phyloP scores from a whole-genome alignment of 2,329 filamentous ascomycete species.

The Aspergillus ochraceoroseus region DNA sequence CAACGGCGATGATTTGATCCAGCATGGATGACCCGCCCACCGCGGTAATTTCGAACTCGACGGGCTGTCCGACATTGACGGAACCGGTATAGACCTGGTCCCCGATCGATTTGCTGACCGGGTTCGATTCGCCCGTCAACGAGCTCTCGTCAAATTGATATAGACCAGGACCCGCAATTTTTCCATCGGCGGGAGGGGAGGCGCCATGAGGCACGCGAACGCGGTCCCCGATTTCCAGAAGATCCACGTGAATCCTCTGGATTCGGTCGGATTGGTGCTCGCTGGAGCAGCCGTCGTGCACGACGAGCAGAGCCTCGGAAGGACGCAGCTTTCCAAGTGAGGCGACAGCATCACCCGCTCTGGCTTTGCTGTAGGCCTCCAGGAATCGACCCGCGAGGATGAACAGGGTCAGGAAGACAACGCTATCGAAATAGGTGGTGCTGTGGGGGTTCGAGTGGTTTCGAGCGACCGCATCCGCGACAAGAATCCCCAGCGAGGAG shows the following conservation, averaged over 20 bases:
- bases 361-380: constrained; percentile 88
- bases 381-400: constrained; percentile 58
- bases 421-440: constrained; percentile 80
- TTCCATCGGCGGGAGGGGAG: constrained; percentile 79
- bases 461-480: constrained; percentile 49
- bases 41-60: constrained; percentile 42
- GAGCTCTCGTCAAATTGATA: constrained; percentile 83
- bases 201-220: constrained; percentile 73
- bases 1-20: constrained; percentile 47
- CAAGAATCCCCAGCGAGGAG: constrained; percentile 72
- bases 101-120: constrained; percentile 40
- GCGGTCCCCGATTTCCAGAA: constrained; percentile 68
- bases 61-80: constrained; percentile 46
- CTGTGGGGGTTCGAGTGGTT: constrained; percentile 47
- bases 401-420: constrained; percentile 87
- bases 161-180: constrained; percentile 52
- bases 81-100: constrained; percentile 47
- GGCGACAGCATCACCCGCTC: constrained; percentile 79
- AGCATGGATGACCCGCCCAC: constrained; percentile 48
- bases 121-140: constrained; percentile 59
- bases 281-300: constrained; percentile 11
- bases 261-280: constrained; percentile 3
- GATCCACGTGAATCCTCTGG: constrained; percentile 56
- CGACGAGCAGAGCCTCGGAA: constrained; percentile 65
- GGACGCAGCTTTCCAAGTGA: constrained; percentile 73